Evolutionary conservation across 2,329 filamentous ascomycete genomes (phyloP), one percentile per base, ranked within the genome.

Genomic region (Fusarium aywerte): DNA sequence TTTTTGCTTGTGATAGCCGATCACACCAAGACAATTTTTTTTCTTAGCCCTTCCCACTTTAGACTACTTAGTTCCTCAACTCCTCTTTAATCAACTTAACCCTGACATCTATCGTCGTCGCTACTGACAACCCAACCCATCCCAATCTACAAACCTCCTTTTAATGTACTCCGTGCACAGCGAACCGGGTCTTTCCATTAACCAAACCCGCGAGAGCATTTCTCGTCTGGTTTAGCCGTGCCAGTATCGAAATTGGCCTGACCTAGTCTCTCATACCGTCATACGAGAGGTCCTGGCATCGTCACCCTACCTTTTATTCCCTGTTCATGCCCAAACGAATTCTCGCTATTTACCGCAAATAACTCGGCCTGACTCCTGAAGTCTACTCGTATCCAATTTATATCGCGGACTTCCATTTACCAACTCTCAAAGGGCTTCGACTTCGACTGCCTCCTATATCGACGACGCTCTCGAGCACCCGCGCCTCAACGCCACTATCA

Each of bases 1-100:
- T 69, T 69, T 67, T 63, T 69, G 62, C 71, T 64, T 73, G 69
- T 73, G 65, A 72, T 58, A 55, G 51, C 35, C 62, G 40, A 53
- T 27, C 51, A 72, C 58, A 68, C 68, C 68, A 58, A 60, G 47
- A 58, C 55, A 65, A 58, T 66, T 73, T 72, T 72, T 73, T 59
- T 27, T 38, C 45, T 49, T 69, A 70, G 61, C 70, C 70, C 65
- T 67, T 73, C 54, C 58, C 65, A 64, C 65, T 66, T 69, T 32
- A 49, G 33, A 49, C 25, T 47, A 52, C 56, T 63, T 51, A 63
- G 51, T 33, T 62, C 39, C 51, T 56, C 52, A 59, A 63, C 65
- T 68, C 65, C 61, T 69, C 65, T 65, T 71, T 48, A 59, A 61
- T 61, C 58, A 63, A 71, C 63, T 58, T 43, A 52, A 50, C 59